A percentile compares a stretch with the other conserved stretches of the same genome.
phyloP scores from a whole-genome alignment of 768 basidiomycete genomes.

The Scleroderma bovista region DNA sequence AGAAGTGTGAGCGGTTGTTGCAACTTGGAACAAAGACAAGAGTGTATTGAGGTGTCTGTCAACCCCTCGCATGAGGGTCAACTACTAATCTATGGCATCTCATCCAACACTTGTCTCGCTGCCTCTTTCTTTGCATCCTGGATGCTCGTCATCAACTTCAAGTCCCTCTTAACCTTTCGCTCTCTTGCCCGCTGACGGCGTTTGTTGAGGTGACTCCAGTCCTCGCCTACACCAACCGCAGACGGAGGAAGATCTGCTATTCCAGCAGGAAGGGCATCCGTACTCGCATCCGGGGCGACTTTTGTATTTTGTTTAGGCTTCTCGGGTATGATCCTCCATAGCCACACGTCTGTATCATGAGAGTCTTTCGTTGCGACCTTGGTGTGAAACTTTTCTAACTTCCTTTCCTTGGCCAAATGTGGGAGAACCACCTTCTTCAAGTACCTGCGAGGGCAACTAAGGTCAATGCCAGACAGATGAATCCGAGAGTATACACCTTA shows the following conservation, averaged over 20 bases:
- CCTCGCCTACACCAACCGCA: slow-evolving; percentile 32
- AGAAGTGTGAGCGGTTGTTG: too few relatives aligned
- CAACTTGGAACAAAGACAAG: too few relatives aligned
- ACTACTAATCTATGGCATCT: not conserved
- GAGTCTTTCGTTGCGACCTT: slow-evolving; percentile 6
- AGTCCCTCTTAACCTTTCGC: slow-evolving; percentile 40
- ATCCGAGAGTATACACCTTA: slow-evolving; percentile 33
- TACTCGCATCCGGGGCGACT: not conserved
- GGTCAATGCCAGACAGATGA: not conserved
- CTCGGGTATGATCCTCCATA: slow-evolving; percentile 29
- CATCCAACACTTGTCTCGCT: not conserved
- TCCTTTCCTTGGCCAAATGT: slow-evolving; percentile 35
- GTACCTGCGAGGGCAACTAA: slow-evolving; percentile 35
- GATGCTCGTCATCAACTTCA: slow-evolving; percentile 34
- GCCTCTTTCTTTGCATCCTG: slow-evolving; percentile 18
- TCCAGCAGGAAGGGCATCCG: not conserved
- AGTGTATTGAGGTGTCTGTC: too few relatives aligned
- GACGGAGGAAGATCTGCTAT: slow-evolving; percentile 14
- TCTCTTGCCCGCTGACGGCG: slow-evolving; percentile 44
- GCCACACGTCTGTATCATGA: slow-evolving; percentile 33
- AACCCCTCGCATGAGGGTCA: not conserved
- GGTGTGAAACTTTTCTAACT: slow-evolving; percentile 37
- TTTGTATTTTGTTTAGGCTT: not conserved
- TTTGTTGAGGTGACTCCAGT: slow-evolving; percentile 54
- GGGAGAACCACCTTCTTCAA: slow-evolving; percentile 50